phyloP scores from a whole-genome alignment of 257 asterid species.

The Echites panduratus region DNA sequence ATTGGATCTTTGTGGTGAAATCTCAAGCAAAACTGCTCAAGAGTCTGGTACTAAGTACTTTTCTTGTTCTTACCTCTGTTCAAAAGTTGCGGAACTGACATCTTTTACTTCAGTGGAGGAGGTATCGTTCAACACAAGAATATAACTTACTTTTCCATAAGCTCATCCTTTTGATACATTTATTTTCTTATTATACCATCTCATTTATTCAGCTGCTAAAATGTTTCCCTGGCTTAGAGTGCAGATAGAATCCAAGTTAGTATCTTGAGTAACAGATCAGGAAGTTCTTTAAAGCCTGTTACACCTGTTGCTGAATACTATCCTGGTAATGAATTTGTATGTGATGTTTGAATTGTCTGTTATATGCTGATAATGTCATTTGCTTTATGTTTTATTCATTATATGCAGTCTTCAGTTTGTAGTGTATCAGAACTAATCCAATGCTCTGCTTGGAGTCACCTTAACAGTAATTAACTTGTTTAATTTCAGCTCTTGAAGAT shows the following conservation, averaged over 20 bases:
- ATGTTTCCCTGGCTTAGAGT: conserved; percentile 43
- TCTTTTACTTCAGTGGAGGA: conserved; percentile 57
- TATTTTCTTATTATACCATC: conserved; percentile 10
- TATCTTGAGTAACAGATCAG: conserved; percentile 69
- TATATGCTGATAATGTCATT: not conserved
- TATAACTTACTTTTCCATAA: not conserved
- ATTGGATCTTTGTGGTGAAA: conserved; percentile 39
- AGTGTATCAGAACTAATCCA: not conserved
- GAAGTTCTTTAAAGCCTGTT: conserved; percentile 48
- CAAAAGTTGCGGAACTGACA: conserved; percentile 28
- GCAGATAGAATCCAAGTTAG: conserved; percentile 76
- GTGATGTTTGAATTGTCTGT: conserved; percentile 1
- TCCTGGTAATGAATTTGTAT: conserved; percentile 54
- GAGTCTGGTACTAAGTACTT: conserved; percentile 41
- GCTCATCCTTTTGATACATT: conserved; percentile 1
- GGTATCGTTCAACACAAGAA: conserved; percentile 39
- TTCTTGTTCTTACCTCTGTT: conserved; percentile 54
- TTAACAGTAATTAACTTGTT: conserved; percentile 19
- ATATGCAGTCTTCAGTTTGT: not conserved
- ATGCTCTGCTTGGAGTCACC: conserved; percentile 12
- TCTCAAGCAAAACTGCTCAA: conserved; percentile 35
- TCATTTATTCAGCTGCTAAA: conserved; percentile 24
- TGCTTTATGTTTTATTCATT: not conserved
- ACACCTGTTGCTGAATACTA: conserved; percentile 74
- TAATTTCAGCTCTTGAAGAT: conserved; percentile 57